These are phyloP conservation scores for Moesziomyces sp. DNA, from an alignment of 1,284 basidiomycete species.

Conservation along the genomic window DNA sequence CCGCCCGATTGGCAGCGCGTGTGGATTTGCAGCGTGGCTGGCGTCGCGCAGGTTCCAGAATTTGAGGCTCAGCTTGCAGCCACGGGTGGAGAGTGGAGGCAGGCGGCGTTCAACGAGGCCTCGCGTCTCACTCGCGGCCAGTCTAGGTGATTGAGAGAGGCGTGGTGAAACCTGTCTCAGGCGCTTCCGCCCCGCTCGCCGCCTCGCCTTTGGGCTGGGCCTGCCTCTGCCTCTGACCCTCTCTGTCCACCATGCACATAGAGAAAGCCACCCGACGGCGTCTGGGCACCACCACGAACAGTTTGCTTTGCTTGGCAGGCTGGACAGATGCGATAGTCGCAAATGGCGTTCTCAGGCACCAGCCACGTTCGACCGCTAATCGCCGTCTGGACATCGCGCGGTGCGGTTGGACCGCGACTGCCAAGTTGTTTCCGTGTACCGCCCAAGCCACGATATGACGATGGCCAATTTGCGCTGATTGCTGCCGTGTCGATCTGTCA, in stretches of 20 bases:
- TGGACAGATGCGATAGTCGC: too few relatives aligned
- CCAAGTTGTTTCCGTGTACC: too few relatives aligned
- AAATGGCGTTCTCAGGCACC: background rate
- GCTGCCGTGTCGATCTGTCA: background rate
- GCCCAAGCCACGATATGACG: too few relatives aligned
- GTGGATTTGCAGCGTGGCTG: too few relatives aligned
- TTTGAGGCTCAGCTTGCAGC: background rate
- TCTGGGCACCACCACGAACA: too few relatives aligned
- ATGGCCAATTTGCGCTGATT: background rate
- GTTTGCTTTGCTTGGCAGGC: too few relatives aligned
- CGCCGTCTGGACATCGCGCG: too few relatives aligned
- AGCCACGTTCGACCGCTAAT: slow-evolving; percentile 1
- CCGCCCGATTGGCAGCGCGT: too few relatives aligned
- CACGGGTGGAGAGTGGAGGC: background rate
- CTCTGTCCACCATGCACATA: background rate
- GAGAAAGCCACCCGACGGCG: too few relatives aligned
- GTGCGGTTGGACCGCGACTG: too few relatives aligned
- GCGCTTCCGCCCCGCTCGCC: background rate
- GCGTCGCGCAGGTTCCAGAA: background rate
- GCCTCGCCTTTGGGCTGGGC: background rate
- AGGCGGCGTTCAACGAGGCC: background rate
- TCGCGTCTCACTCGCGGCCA: background rate
- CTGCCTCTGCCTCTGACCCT: background rate
- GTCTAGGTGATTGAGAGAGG: background rate
- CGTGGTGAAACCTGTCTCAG: background rate